These are phyloP conservation scores for Myotisia sp. DNA, from an alignment of 2,329 filamentous ascomycete genomes.

Conservation along the genomic window DNA sequence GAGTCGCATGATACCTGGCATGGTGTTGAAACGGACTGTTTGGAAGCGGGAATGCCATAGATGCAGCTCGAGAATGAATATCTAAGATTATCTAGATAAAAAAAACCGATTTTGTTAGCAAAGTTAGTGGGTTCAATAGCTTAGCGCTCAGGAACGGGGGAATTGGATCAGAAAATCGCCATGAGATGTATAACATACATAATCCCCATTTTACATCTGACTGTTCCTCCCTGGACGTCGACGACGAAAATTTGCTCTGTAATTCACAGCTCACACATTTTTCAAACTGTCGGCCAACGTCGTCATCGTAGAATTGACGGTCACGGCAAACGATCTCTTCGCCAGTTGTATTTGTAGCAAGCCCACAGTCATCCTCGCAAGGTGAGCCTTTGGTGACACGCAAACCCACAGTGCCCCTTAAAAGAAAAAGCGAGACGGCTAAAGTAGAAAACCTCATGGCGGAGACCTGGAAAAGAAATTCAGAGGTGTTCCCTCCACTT, in stretches of 20 bases:
- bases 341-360: constrained; percentile 24
- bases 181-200: no score
- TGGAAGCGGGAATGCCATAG: constrained; percentile 25
- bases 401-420: constrained; percentile 15
- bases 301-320: constrained; percentile 20
- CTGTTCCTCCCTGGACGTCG: constrained; percentile 21
- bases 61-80: constrained; percentile 32
- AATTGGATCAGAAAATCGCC: no score
- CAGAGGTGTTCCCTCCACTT: no score
- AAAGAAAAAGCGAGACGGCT: background rate
- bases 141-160: no score
- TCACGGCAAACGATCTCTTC: constrained; percentile 31
- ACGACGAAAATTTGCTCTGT: constrained; percentile 25
- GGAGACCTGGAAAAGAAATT: no score
- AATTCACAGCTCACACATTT: constrained; percentile 31
- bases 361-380: constrained; percentile 22
- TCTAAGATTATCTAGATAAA: constrained; percentile 30
- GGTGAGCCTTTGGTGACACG: constrained; percentile 24
- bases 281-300: constrained; percentile 23
- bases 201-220: constrained; percentile 34
- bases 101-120: background rate
- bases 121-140: background rate
- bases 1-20: constrained; percentile 31
- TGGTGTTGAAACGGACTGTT: constrained; percentile 28
- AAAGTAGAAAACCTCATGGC: constrained; percentile 4